Percentiles rank a stretch among this genome's conserved stretches.
phyloP scores from a whole-genome alignment of 179 eudicot genomes.

The Spergularia azorica region DNA sequence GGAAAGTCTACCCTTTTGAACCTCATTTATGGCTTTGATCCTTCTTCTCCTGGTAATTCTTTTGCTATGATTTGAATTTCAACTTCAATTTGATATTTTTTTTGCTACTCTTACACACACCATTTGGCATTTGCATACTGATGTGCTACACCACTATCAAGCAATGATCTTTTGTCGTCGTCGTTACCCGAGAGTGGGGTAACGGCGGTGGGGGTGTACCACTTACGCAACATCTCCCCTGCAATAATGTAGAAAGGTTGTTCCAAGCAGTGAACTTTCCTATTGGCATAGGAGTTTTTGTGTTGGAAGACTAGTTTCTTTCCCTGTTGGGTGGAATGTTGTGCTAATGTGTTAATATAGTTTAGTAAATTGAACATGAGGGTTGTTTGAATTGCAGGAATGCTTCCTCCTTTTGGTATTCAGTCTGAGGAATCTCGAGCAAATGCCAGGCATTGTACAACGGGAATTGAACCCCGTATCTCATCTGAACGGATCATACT shows the following conservation, averaged over 20 bases:
- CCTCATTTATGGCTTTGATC: conserved; percentile 84
- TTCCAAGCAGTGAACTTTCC: no score
- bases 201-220: no score
- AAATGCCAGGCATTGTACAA: conserved; percentile 75
- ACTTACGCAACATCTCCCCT: no score
- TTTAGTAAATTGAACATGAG: not conserved
- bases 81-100: not conserved
- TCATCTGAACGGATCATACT: conserved; percentile 78
- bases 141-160: no score
- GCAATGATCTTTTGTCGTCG: no score
- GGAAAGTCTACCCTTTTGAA: conserved; percentile 90
- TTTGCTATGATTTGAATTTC: not conserved
- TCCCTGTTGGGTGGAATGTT: not conserved
- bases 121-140: no score
- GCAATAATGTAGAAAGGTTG: no score
- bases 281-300: not conserved
- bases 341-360: not conserved
- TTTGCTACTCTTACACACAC: not conserved
- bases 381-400: conserved; percentile 45
- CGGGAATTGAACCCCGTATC: conserved; percentile 85
- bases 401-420: conserved; percentile 78
- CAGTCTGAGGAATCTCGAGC: conserved; percentile 75
- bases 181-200: no score
- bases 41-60: conserved; percentile 63
- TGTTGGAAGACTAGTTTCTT: not conserved